These are phyloP conservation scores for Evansstolkia leycettana DNA, from an alignment of 495 filamentous ascomycete species.

Conservation along the genomic window DNA sequence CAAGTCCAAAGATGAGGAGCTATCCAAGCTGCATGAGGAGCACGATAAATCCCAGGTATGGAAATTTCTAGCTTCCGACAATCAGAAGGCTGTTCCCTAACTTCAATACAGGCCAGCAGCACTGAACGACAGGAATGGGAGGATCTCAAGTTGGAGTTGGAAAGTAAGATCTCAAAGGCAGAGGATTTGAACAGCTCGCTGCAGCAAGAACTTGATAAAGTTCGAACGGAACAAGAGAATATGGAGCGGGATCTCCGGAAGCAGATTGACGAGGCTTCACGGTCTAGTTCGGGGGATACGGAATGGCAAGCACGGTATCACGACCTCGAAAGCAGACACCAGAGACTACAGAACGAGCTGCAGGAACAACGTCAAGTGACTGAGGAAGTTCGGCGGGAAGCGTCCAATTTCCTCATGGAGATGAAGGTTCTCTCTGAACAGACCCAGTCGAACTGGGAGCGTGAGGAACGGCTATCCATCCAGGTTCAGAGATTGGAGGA, in stretches of 20 bases:
- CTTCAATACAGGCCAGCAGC: slow-evolving; percentile 18
- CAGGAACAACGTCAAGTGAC: slow-evolving; percentile 72
- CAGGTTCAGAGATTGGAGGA: slow-evolving; percentile 64
- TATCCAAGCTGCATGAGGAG: slow-evolving; percentile 31
- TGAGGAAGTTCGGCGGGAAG: slow-evolving; percentile 76
- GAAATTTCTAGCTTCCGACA: slow-evolving; percentile 1
- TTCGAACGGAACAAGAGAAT: slow-evolving; percentile 52
- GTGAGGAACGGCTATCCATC: slow-evolving; percentile 61
- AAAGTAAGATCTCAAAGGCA: slow-evolving; percentile 65
- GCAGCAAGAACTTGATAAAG: slow-evolving; percentile 61
- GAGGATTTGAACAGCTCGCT: slow-evolving; percentile 66
- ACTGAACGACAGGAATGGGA: slow-evolving; percentile 57
- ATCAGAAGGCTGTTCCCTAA: slow-evolving; percentile 2
- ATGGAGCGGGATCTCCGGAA: slow-evolving; percentile 51
- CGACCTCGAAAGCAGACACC: slow-evolving; percentile 58
- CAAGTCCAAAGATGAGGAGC: slow-evolving; percentile 45
- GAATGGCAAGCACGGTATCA: slow-evolving; percentile 44
- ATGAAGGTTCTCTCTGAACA: slow-evolving; percentile 79
- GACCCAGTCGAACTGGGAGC: slow-evolving; percentile 64
- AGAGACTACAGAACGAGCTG: slow-evolving; percentile 56
- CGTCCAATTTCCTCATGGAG: slow-evolving; percentile 71
- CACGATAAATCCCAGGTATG: slow-evolving; percentile 36
- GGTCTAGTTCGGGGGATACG: slow-evolving; percentile 20
- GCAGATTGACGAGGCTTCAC: slow-evolving; percentile 45
- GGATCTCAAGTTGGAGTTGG: slow-evolving; percentile 57